phyloP scores from a whole-genome alignment of 176 grass and related monocot genomes.

The Aechmea fasciata region DNA sequence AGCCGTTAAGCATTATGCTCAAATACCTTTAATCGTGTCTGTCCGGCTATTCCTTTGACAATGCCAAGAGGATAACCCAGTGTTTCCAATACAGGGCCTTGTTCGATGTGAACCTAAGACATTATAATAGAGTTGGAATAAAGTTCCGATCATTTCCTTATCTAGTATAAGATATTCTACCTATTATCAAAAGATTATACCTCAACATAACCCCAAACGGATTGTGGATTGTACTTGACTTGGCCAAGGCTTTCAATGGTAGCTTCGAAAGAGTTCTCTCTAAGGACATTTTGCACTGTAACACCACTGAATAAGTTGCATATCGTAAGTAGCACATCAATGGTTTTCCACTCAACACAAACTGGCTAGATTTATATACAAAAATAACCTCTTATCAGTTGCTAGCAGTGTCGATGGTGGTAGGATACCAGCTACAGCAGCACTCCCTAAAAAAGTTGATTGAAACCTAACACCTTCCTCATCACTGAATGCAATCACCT shows the following conservation, averaged over 20 bases:
- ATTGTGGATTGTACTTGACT: conserved; percentile 48
- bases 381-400: conserved; percentile 88
- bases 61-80: conserved; percentile 75
- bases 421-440: conserved; percentile 88
- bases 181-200: conserved; percentile 25
- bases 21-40: conserved; percentile 79
- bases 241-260: conserved; percentile 33
- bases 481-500: conserved; percentile 98
- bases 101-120: conserved; percentile 78
- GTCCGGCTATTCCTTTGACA: conserved; percentile 93
- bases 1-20: background rate
- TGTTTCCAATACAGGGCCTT: conserved; percentile 90
- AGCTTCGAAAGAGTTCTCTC: conserved; percentile 59
- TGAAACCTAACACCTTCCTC: conserved; percentile 96
- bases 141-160: background rate
- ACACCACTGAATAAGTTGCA: conserved; percentile 46
- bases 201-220: conserved; percentile 85
- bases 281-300: conserved; percentile 69
- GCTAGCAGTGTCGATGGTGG: conserved; percentile 76
- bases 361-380: conserved; percentile 15
- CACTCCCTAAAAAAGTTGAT: conserved; percentile 94
- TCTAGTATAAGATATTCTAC: background rate
- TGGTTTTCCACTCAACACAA: background rate
- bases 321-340: conserved; percentile 27
- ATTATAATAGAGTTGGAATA: background rate